phyloP scores from a whole-genome alignment of 2,329 filamentous ascomycete genomes.

The Biscogniauxia sp. region DNA sequence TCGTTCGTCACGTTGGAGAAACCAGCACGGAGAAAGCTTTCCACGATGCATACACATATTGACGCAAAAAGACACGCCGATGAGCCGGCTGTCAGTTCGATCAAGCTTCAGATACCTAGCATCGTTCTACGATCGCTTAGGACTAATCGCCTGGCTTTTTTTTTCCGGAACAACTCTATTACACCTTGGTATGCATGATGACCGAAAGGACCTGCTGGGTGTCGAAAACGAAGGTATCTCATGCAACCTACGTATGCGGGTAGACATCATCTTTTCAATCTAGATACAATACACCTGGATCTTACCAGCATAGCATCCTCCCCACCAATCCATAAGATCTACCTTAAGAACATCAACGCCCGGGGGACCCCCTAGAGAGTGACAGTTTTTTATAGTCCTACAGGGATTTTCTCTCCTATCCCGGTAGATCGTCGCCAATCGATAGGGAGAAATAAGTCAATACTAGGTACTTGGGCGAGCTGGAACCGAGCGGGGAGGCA shows the following conservation, averaged over 20 bases:
- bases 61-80: neutral
- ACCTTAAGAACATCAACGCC: neutral
- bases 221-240: neutral
- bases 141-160: neutral
- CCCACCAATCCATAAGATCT: neutral
- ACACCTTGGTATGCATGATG: neutral
- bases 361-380: too few species aligned
- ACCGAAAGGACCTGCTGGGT: neutral
- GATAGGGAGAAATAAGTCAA: neutral
- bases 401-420: neutral
- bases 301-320: neutral
- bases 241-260: neutral
- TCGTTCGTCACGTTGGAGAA: too few species aligned
- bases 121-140: neutral
- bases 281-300: neutral
- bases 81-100: neutral
- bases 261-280: neutral
- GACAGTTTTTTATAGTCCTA: neutral
- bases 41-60: neutral
- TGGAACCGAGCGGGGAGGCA: neutral
- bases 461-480: neutral
- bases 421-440: neutral
- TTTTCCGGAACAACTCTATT: neutral
- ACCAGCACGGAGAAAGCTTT: neutral
- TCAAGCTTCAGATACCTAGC: neutral